phyloP scores from a whole-genome alignment of 371 early-diverging fungal genomes.

The Coemansia sp. region DNA sequence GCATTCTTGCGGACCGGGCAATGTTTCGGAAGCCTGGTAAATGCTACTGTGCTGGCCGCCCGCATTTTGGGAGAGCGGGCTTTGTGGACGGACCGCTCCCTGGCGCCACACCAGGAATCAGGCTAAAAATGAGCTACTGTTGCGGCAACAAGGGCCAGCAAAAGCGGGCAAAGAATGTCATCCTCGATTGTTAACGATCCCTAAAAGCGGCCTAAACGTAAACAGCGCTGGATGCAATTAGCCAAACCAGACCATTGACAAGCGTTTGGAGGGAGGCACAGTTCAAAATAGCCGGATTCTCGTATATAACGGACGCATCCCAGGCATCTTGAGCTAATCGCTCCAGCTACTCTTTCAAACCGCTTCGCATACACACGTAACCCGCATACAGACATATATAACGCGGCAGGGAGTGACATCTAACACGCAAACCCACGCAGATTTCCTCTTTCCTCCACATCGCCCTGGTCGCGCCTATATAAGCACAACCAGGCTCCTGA shows the following conservation, averaged over 20 bases:
- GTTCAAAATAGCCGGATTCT: no score
- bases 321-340: no score
- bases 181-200: constrained; percentile 1
- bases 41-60: background rate
- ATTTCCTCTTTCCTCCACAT: background rate
- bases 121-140: background rate
- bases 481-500: background rate
- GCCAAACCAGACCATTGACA: background rate
- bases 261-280: background rate
- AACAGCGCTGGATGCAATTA: background rate
- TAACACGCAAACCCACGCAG: background rate
- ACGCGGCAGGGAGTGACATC: background rate
- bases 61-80: no score
- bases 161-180: background rate
- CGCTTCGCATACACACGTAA: constrained; percentile 1
- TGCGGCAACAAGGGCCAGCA: background rate
- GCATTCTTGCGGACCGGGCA: background rate
- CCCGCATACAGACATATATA: background rate
- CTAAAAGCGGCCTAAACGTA: background rate
- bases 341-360: background rate
- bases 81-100: background rate
- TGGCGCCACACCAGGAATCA: background rate
- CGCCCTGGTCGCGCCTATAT: background rate
- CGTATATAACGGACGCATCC: no score
- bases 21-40: background rate